Evolutionary conservation across 163 green algal genomes (phyloP).

Genomic region (Prototheca wickerhamii): DNA sequence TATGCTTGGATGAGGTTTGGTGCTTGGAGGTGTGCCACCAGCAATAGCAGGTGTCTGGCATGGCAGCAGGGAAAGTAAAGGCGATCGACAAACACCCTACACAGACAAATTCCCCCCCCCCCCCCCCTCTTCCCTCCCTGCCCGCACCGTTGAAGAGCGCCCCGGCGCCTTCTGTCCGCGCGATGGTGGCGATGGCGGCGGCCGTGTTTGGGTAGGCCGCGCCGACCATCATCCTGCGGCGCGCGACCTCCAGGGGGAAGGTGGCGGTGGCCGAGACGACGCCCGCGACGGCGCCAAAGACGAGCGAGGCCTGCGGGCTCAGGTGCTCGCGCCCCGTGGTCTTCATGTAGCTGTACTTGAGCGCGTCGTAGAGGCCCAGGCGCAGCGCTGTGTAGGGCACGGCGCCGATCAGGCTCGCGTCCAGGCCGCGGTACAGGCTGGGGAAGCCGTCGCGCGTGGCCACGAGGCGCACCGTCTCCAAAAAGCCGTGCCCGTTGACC

Average conservation of each 20-base stretch:
- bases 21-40: not conserved
- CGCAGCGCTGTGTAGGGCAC: conserved; percentile 36
- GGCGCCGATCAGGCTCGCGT: conserved; percentile 31
- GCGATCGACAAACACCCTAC: not conserved
- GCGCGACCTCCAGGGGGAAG: conserved; percentile 38
- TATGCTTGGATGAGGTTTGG: not conserved
- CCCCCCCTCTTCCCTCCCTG: not conserved
- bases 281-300: conserved; percentile 19
- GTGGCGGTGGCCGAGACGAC: conserved; percentile 26
- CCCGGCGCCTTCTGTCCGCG: not conserved
- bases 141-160: conserved; percentile 19
- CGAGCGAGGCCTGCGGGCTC: conserved; percentile 8
- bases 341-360: conserved; percentile 21
- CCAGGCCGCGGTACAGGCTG: conserved; percentile 35
- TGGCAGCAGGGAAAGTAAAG: not conserved
- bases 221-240: conserved; percentile 32
- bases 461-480: conserved; percentile 6
- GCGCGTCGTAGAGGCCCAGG: conserved; percentile 31
- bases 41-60: not conserved
- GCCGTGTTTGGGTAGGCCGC: conserved; percentile 10
- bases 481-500: conserved; percentile 17
- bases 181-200: conserved; percentile 10
- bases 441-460: conserved; percentile 13
- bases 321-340: conserved; percentile 9
- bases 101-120: not conserved